Evolutionary conservation across 2,329 filamentous ascomycete species (phyloP), one percentile per base, ranked within the genome.

Genomic region (Phialocephala subalpina): DNA sequence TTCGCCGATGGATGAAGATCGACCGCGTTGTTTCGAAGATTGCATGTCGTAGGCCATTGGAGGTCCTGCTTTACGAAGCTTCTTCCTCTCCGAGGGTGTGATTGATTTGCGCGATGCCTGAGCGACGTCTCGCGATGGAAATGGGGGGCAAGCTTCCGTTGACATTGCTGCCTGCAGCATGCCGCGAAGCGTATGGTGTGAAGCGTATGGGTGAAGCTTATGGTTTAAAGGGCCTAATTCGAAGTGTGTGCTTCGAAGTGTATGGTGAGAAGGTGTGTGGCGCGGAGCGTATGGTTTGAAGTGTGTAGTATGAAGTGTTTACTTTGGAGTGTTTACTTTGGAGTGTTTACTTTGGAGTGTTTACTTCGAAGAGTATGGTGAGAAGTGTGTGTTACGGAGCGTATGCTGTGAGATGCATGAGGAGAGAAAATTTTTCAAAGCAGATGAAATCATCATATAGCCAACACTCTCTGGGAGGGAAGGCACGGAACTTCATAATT

Each of bases 1-100:
- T 8, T 40, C 53, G 25, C 60, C 40, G 14, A 72, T 62, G 14
- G 69, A 69, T 12, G 64, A 42, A 2, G 70, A 67, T 1, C 67
- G 65, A 3, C 42, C 29, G 22, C 61, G 45, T n/a, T 33, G 49
- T 20, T 22, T 49, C 5, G 25, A 11, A 22, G 58, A 18, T 47
- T 49, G 53, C 6, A 38, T 55, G 12, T 68, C 62, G 47, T 62
- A 55, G 25, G 61, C 58, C 5, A 57, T 35, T 27, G 64, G 58
- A 3, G 62, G 67, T 52, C 35, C 35, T 22, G 29, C 36, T 29
- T 20, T 18, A 33, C 29, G 29, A 33, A 33, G 29, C 52, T 55
- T 12, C 4, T 55, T 36, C 49, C 29, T 53, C 14, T 29, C 27
- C 3, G 49, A 4, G 14, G 25, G 14, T 6, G 3, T 27, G 22